Evolutionary conservation across 306 rosid species (phyloP), one percentile per base, ranked within the genome.

Genomic region (Adenanthera pavonina): DNA sequence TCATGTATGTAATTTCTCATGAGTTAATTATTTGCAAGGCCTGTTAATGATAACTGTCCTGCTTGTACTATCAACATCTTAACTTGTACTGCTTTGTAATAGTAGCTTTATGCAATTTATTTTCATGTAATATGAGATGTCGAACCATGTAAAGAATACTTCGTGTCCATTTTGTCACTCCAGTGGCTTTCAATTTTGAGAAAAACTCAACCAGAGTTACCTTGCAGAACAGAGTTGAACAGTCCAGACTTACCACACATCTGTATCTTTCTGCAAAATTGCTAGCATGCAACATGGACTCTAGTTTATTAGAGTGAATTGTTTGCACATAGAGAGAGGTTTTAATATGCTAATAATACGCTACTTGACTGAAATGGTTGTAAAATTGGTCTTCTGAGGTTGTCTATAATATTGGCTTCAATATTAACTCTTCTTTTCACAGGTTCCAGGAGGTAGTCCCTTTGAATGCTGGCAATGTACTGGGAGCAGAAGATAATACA

Each of bases 371-470:
- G 6, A 51, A 35, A 38, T 74, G 54, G 17, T n/a, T 44, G 40
- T 19, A 43, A 17, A 62, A n/a, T 64, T 30, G 80, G 59, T 87
- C 68, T 77, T 78, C 77, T 52, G 68, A 77, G 46, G 46, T 75
- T 30, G 17, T 68, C 12, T 62, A 13, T 54, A 49, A 68, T 49
- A 69, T 33, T 72, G 60, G 9, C 56, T 43, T 81, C 76, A 43
- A 54, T 69, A 48, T 71, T 52, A 38, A 19, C 48, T 40, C 36
- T 66, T 6, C 38, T 16, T 67, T 76, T 84, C 47, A 71, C 90
- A 95, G 99, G 78, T 92, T 95, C 65, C 99, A 95, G 81, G 99
- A 95, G 86, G 93, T 95, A 15, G 98, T 95, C 80, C 99, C 99
- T 83, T 85, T 95, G 82, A 95, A 83, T 84, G 99, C 99, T 25